Evolutionary conservation across 1,284 basidiomycete genomes (phyloP).

Genomic region (Papiliotrema fonsecae): DNA sequence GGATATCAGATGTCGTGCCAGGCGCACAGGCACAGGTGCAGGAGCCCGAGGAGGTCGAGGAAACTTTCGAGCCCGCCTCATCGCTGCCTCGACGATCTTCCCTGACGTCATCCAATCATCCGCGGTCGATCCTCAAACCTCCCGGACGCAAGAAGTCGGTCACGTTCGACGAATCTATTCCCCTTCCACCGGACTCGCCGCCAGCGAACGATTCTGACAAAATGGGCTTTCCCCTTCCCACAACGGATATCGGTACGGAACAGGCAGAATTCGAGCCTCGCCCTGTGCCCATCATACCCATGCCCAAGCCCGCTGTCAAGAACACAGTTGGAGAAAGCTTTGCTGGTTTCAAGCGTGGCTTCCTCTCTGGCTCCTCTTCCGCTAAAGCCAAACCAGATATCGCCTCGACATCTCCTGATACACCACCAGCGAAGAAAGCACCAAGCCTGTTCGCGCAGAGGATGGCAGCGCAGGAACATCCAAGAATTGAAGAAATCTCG

Average conservation of each 20-base stretch:
- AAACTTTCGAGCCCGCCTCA: neutral
- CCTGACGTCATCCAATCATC: conserved; percentile 1
- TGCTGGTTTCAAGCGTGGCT: conserved; percentile 37
- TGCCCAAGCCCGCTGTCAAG: conserved; percentile 22
- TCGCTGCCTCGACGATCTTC: conserved; percentile 5
- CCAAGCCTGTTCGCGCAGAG: conserved; percentile 33
- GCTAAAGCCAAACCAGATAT: neutral
- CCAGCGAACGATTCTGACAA: conserved; percentile 3
- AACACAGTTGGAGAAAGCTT: conserved; percentile 12
- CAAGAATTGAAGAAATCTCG: neutral
- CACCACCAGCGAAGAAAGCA: conserved; percentile 18
- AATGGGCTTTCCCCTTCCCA: conserved; percentile 28
- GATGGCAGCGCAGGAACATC: conserved; percentile 5
- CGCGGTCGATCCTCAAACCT: conserved; percentile 39
- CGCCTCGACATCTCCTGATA: neutral
- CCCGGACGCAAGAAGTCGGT: conserved; percentile 37
- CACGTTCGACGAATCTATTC: conserved; percentile 38
- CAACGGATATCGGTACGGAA: conserved; percentile 3
- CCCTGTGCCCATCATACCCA: conserved; percentile 30
- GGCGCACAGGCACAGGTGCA: neutral
- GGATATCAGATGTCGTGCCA: neutral
- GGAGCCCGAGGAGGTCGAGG: neutral
- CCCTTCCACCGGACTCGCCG: conserved; percentile 34
- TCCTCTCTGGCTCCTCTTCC: conserved; percentile 12
- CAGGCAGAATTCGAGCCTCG: conserved; percentile 12